Conservation (phyloP, 441 rosid species). For the Adansonia grandidieri region DNA sequence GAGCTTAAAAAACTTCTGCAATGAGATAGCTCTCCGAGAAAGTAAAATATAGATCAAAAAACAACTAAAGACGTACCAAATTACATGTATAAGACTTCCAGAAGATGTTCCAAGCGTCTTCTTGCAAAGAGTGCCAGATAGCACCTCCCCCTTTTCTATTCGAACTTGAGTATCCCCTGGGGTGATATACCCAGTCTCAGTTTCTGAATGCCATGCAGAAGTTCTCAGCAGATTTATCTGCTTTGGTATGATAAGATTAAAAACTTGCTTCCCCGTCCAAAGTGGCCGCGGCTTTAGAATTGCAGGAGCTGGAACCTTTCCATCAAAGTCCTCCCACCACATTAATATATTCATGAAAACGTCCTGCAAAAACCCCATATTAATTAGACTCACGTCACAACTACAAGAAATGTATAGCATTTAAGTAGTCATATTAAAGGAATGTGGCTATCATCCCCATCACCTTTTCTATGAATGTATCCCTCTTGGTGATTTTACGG, state of each 20-base stretch:
- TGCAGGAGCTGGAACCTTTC: slow-evolving; percentile 96
- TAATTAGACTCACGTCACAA: slow-evolving; percentile 13
- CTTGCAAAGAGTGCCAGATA: slow-evolving; percentile 97
- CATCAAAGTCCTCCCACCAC: slow-evolving; percentile 99
- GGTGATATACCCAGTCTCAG: slow-evolving; percentile 81
- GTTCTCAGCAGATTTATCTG: slow-evolving; percentile 93
- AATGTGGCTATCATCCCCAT: slow-evolving; percentile 13
- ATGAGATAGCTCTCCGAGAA: not conserved
- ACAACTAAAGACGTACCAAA: slow-evolving; percentile 61
- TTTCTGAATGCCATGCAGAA: slow-evolving; percentile 90
- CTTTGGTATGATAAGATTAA: slow-evolving; percentile 96
- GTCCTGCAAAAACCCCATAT: slow-evolving; percentile 58
- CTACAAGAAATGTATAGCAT: not conserved
- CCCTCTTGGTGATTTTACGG: slow-evolving; percentile 98
- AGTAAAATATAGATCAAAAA: not conserved
- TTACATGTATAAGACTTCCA: slow-evolving; percentile 97
- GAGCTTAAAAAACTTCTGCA: slow-evolving; percentile 11
- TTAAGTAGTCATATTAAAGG: not conserved
- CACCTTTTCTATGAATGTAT: slow-evolving; percentile 98
- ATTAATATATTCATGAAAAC: slow-evolving; percentile 97
- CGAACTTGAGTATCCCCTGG: slow-evolving; percentile 95
- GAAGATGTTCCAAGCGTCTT: slow-evolving; percentile 90
- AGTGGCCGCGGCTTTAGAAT: slow-evolving; percentile 92
- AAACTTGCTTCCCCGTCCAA: slow-evolving; percentile 99
- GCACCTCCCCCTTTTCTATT: slow-evolving; percentile 93